Percentiles rank a stretch among this genome's conserved stretches.
Evolutionary conservation across 306 rosid species (phyloP).

Genomic region (Cucurbita moschata): DNA sequence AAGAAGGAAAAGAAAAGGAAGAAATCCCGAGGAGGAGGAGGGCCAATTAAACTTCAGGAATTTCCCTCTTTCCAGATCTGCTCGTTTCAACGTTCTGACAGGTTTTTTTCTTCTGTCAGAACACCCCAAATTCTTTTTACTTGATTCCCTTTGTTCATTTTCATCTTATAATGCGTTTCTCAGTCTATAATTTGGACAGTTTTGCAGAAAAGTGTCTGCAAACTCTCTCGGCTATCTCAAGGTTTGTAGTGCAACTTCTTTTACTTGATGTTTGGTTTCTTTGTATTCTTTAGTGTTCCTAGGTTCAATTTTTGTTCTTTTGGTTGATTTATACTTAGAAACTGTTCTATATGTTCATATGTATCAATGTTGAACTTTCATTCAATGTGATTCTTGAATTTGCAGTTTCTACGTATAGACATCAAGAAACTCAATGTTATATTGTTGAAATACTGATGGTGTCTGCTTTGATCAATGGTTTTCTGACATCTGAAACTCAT

Average conservation of each 20-base stretch:
- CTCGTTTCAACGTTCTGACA: slow-evolving; percentile 20
- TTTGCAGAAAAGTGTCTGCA: background rate
- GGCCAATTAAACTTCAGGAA: slow-evolving; percentile 14
- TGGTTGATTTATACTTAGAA: background rate
- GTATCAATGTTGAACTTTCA: slow-evolving; percentile 3
- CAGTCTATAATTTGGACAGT: background rate
- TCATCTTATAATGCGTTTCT: background rate
- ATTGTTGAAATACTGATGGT: slow-evolving; percentile 38
- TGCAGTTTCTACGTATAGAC: slow-evolving; percentile 40
- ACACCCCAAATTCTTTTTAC: slow-evolving; percentile 21
- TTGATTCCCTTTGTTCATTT: background rate
- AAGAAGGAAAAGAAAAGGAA: slow-evolving; percentile 7
- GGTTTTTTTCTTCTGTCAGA: slow-evolving; percentile 21
- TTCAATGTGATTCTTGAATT: slow-evolving; percentile 12
- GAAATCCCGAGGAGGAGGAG: slow-evolving; percentile 5
- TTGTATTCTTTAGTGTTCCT: background rate
- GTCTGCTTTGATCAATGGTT: slow-evolving; percentile 36
- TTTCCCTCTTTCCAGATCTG: slow-evolving; percentile 19
- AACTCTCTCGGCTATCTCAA: background rate
- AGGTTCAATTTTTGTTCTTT: background rate
- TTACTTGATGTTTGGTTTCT: background rate
- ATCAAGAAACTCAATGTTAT: slow-evolving; percentile 28
- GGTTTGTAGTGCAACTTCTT: background rate
- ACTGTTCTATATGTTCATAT: background rate
- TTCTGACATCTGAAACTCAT: slow-evolving; percentile 42